These are phyloP conservation scores for Wickerhamomyces bovis DNA, from an alignment of 805 yeast species.

Conservation along the genomic window DNA sequence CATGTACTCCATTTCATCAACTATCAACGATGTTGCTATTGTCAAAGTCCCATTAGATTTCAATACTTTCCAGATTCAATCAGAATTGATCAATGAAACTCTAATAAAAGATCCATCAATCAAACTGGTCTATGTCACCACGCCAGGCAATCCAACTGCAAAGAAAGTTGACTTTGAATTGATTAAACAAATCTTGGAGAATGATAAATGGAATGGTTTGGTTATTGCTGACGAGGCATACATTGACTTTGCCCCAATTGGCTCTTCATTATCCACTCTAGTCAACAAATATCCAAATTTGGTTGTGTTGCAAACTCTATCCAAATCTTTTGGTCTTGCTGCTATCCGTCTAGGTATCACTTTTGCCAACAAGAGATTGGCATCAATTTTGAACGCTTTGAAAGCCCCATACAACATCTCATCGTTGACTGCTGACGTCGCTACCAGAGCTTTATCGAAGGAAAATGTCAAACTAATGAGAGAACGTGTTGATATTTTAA, in stretches of 20 bases:
- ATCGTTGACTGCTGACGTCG: constrained; percentile 69
- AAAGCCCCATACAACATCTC: constrained; percentile 96
- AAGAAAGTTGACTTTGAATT: constrained; percentile 45
- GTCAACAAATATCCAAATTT: constrained; percentile 80
- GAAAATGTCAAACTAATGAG: constrained; percentile 58
- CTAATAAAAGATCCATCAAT: constrained; percentile 53
- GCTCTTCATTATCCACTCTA: constrained; percentile 67
- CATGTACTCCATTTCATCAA: constrained; percentile 90
- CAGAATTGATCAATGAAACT: constrained; percentile 45
- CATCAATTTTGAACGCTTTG: constrained; percentile 74
- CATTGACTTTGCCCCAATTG: constrained; percentile 70
- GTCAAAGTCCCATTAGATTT: constrained; percentile 71
- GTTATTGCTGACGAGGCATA: constrained; percentile 94
- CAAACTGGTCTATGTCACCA: constrained; percentile 77
- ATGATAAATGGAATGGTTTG: constrained; percentile 60
- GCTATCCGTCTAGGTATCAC: constrained; percentile 89
- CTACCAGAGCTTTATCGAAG: constrained; percentile 60
- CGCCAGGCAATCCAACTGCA: constrained; percentile 98
- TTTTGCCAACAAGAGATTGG: constrained; percentile 52
- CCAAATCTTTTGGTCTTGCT: constrained; percentile 94
- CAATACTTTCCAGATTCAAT: constrained; percentile 57
- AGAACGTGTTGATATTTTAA: constrained; percentile 41
- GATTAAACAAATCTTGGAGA: constrained; percentile 41
- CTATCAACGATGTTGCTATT: constrained; percentile 78
- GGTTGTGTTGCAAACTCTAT: constrained; percentile 85